Evolutionary conservation across 257 asterid species (phyloP), one percentile per base, ranked within the genome.

Genomic region (Nicotiana knightiana): DNA sequence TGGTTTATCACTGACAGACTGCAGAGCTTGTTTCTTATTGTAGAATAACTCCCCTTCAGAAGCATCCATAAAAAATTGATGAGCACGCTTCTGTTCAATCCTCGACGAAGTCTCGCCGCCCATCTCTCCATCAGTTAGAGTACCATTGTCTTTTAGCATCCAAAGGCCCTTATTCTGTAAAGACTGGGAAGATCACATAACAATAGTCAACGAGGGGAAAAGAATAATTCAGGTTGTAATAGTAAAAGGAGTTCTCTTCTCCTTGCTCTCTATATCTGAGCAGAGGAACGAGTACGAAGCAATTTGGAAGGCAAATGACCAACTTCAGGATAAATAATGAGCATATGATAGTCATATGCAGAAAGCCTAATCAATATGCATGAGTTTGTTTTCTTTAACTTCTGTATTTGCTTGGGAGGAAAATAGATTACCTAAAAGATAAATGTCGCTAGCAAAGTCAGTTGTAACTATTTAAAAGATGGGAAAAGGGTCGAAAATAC

Each of bases 11-110:
- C 85, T 77, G 51, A 81, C 84, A 76, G 88, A 83, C 35, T 90
- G 93, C 81, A 86, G 73, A n/a, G 89, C 93, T 86, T 91, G 97
- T 84, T 89, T 93, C 89, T 93, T 93, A 88, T 82, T 86, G 76
- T 82, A 46, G 62, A 86, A 83, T 13, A 86, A 63, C 76, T 89
- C 91, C 73, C 78, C 84, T 82, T 85, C 91, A 18, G 90, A 82
- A 76, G 83, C 59, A 90, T 89, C 92, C 79, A 91, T 18, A 65
- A 11, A 12, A 26, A 63, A 87, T 33, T 77, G 92, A 85, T 84
- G 90, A 82, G 83, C 79, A 75, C 94, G 91, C 63, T 93, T 93
- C 66, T 90, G 89, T 67, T 88, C 88, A 17, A 77, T 80, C 87
- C 90, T 85, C 57, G 85, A 75, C 80, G 92, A 82, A 79, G 87